Conservation (phyloP, 768 basidiomycete genomes). For the Cantharellus anzutake region DNA sequence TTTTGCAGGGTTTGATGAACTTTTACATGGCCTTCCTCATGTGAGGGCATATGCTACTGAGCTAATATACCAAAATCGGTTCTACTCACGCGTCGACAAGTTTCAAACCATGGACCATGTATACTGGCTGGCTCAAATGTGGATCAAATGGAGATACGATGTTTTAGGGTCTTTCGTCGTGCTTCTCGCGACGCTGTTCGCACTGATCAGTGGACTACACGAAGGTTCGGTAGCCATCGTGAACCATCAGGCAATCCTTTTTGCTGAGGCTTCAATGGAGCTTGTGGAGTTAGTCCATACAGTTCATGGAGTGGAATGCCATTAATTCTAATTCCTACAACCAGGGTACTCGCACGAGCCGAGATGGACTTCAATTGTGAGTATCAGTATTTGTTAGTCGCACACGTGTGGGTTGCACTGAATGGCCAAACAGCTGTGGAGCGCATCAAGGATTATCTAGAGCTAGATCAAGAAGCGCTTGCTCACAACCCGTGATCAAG, state of each 20-base stretch:
- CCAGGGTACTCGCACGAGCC: conserved; percentile 44
- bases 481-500: conserved; percentile 13
- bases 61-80: conserved; percentile 39
- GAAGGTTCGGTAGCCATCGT: conserved; percentile 51
- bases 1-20: conserved; percentile 55
- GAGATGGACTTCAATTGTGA: conserved; percentile 42
- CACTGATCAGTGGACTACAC: conserved; percentile 34
- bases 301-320: neutral
- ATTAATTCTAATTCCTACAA: conserved; percentile 1
- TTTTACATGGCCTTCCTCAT: conserved; percentile 44
- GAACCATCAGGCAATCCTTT: conserved; percentile 51
- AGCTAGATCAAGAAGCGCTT: conserved; percentile 48
- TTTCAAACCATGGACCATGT: conserved; percentile 57
- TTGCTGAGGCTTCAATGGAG: conserved; percentile 47
- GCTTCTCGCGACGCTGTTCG: conserved; percentile 47
- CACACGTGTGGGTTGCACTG: no score
- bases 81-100: conserved; percentile 37
- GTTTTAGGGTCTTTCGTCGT: conserved; percentile 59
- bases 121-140: conserved; percentile 43
- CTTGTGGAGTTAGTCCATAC: conserved; percentile 19
- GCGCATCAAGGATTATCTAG: conserved; percentile 50
- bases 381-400: neutral
- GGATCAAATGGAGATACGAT: conserved; percentile 60
- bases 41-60: conserved; percentile 60
- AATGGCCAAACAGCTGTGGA: conserved; percentile 26